Conservation (phyloP, 768 basidiomycete genomes). For the Russula olivacea region DNA sequence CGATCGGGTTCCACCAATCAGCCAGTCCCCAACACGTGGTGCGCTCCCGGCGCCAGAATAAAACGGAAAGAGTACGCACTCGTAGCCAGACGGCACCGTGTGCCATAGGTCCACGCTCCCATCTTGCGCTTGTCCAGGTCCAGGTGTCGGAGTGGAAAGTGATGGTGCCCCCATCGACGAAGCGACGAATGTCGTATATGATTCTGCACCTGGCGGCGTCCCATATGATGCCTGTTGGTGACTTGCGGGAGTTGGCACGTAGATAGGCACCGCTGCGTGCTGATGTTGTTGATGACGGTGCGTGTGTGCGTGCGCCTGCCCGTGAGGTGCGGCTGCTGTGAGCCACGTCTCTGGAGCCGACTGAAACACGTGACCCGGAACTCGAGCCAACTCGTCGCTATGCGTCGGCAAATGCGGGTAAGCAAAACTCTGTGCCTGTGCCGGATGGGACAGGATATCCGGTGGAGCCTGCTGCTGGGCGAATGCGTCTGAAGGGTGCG, state of each 20-base stretch:
- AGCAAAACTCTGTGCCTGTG: conserved; percentile 12
- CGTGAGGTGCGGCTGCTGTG: not conserved
- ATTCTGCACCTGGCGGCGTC: not conserved
- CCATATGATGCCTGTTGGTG: conserved; percentile 12
- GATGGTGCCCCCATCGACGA: not conserved
- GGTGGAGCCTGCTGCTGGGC: conserved; percentile 1
- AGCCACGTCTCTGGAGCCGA: conserved; percentile 7
- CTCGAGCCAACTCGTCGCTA: conserved; percentile 21
- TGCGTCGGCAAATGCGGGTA: conserved; percentile 20
- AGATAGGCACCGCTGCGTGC: conserved; percentile 2
- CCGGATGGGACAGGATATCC: not conserved
- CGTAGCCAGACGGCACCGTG: conserved; percentile 22
- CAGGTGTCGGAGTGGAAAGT: not conserved
- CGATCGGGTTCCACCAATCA: conserved; percentile 5
- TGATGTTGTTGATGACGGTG: conserved; percentile 11
- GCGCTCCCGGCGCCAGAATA: not conserved
- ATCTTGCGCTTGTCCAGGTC: not conserved
- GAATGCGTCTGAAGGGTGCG: conserved; percentile 6
- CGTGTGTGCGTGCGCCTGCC: not conserved
- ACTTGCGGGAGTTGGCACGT: not conserved
- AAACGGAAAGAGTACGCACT: conserved; percentile 20
- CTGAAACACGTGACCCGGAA: conserved; percentile 15
- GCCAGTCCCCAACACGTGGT: conserved; percentile 8
- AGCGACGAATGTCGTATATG: conserved; percentile 10
- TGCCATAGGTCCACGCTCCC: conserved; percentile 19